Conservation (phyloP, 139 green algal species). For the Coccomyxa sp. region DNA sequence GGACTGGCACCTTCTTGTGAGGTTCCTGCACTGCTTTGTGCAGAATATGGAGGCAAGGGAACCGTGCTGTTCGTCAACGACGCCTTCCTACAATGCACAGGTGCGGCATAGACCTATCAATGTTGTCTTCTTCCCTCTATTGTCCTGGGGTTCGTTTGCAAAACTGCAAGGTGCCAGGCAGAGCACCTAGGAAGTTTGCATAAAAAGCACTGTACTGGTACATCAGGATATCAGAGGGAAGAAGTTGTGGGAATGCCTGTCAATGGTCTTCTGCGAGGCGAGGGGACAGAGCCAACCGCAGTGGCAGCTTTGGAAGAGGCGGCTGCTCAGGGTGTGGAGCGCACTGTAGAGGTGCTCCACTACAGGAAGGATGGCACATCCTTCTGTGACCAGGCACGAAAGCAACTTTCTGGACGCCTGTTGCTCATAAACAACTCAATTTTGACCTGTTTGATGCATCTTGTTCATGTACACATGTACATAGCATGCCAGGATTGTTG, state of each 20-base stretch:
- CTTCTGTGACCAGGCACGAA: slow-evolving; percentile 36
- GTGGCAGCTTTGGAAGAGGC: slow-evolving; percentile 36
- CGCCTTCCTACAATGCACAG: not conserved
- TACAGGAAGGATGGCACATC: slow-evolving; percentile 28
- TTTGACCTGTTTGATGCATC: not conserved
- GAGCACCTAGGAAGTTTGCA: not conserved
- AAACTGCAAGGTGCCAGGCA: not conserved
- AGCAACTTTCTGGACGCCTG: not conserved
- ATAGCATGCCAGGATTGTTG: not conserved
- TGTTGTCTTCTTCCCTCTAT: not conserved
- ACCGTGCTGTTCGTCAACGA: slow-evolving; percentile 9
- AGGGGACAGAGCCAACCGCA: slow-evolving; percentile 28
- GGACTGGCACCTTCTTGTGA: too few relatives aligned
- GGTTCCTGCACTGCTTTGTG: not conserved
- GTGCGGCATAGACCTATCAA: not conserved
- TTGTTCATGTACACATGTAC: not conserved
- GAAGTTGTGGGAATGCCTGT: slow-evolving; percentile 22
- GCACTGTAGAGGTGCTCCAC: slow-evolving; percentile 42
- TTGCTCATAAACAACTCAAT: too few relatives aligned
- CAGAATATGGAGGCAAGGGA: not conserved
- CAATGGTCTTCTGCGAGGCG: slow-evolving; percentile 37
- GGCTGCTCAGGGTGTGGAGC: slow-evolving; percentile 38
- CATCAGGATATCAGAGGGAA: slow-evolving; percentile 19
- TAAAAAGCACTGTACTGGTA: not conserved
- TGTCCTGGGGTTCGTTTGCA: not conserved